phyloP scores from a whole-genome alignment of 1,139 yeast genomes.

The Hansenula sp. region DNA sequence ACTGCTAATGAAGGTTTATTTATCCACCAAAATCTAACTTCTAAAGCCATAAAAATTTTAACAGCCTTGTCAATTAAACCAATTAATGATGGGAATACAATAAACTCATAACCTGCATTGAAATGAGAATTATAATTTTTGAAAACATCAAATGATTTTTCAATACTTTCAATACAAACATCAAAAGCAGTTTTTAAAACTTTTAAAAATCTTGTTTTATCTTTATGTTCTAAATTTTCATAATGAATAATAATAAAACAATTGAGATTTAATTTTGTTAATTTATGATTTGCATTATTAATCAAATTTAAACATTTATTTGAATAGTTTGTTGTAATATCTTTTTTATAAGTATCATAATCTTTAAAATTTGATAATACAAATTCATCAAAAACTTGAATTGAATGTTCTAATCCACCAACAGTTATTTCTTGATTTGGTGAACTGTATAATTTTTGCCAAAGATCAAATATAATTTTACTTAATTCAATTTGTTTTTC shows the following conservation, averaged over 20 bases:
- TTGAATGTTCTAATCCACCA: constrained; percentile 7
- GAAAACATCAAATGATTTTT: constrained; percentile 14
- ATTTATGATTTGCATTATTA: constrained; percentile 5
- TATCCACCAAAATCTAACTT: constrained; percentile 9
- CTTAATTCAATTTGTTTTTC: constrained; percentile 9
- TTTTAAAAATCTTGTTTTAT: constrained; percentile 7
- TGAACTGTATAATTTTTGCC: constrained; percentile 12
- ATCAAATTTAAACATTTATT: constrained; percentile 9
- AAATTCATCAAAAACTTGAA: constrained; percentile 11
- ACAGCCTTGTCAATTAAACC: constrained; percentile 11
- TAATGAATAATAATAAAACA: constrained; percentile 6
- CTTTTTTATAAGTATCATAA: constrained; percentile 8
- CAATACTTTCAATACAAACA: constrained; percentile 5
- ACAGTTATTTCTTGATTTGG: constrained; percentile 7
- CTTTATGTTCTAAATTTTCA: constrained; percentile 5
- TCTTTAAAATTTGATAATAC: constrained; percentile 7
- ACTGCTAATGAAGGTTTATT: constrained; percentile 6
- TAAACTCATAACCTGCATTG: constrained; percentile 16
- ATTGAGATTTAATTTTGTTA: constrained; percentile 4
- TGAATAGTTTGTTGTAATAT: constrained; percentile 2
- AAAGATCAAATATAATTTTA: constrained; percentile 8
- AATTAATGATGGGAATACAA: constrained; percentile 10
- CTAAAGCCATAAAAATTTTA: constrained; percentile 4
- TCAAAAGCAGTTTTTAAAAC: constrained; percentile 3
- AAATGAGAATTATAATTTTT: constrained; percentile 15